Evolutionary conservation across 192 early-diverging fungal species (phyloP).

Genomic region (Umbelopsis ramanniana): DNA sequence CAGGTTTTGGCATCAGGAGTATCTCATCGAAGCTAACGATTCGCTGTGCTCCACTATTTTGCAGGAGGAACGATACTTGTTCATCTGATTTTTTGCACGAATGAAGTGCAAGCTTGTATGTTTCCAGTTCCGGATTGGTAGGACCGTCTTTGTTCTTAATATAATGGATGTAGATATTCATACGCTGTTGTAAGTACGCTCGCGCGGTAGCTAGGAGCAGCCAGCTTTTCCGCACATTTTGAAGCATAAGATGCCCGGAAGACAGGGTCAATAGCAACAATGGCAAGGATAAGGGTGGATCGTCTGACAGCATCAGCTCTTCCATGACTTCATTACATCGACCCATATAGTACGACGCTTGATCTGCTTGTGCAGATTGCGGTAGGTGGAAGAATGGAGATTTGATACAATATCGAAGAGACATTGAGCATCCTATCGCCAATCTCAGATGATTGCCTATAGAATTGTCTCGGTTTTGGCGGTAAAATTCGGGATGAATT

Average conservation of each 20-base stretch:
- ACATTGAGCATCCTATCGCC: too few species aligned
- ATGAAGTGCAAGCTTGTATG: constrained; percentile 1
- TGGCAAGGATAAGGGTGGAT: not conserved
- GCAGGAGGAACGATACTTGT: not conserved
- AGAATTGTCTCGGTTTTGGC: too few species aligned
- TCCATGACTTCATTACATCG: too few species aligned
- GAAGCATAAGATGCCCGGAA: not conserved
- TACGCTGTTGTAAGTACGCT: not conserved
- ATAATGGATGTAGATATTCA: not conserved
- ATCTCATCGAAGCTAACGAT: not conserved
- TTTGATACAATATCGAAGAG: too few species aligned
- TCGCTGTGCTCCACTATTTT: not conserved
- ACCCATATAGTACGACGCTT: too few species aligned
- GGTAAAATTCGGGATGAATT: too few species aligned
- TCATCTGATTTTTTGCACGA: not conserved
- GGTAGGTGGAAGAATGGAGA: too few species aligned
- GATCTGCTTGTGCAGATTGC: too few species aligned
- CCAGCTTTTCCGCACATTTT: not conserved
- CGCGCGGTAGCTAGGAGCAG: not conserved
- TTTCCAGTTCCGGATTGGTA: not conserved
- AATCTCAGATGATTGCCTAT: too few species aligned
- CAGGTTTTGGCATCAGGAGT: not conserved
- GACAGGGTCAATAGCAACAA: not conserved
- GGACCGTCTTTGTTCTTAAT: not conserved
- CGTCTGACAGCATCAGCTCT: not conserved